Evolutionary conservation across 768 basidiomycete species (phyloP).

Genomic region (Suillus brevipes): DNA sequence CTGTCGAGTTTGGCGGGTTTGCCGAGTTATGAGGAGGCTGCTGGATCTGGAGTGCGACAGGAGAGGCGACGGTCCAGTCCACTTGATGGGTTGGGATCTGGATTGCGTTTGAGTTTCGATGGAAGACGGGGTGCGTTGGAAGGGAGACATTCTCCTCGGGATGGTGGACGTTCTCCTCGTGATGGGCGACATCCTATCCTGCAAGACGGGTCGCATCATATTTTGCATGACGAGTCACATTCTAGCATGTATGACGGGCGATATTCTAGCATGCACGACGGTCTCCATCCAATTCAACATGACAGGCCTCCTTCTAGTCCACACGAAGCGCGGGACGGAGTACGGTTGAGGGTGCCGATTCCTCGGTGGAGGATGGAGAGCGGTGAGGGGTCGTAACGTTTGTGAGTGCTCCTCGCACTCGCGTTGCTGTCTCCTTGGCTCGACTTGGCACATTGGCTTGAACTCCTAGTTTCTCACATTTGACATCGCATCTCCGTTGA

Average conservation of each 20-base stretch:
- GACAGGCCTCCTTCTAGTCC: neutral
- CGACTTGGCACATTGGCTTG: neutral
- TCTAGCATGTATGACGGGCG: too few relatives aligned
- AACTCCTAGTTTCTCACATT: neutral
- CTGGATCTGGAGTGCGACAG: slow-evolving; percentile 12
- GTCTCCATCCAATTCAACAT: neutral
- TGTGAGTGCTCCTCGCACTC: neutral
- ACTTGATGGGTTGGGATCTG: neutral
- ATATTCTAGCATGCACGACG: neutral
- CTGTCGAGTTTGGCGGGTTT: slow-evolving; percentile 71
- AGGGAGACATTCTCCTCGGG: neutral
- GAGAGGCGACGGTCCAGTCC: neutral
- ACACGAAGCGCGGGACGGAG: neutral
- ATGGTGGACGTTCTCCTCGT: neutral
- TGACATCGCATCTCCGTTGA: neutral
- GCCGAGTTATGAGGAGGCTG: slow-evolving; percentile 84
- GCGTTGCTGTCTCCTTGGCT: neutral
- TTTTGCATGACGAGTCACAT: neutral
- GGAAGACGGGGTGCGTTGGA: neutral
- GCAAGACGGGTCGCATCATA: neutral
- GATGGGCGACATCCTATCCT: neutral
- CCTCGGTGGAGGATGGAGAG: neutral
- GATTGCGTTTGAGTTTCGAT: neutral
- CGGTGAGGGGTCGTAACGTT: neutral
- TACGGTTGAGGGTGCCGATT: slow-evolving; percentile 1